Conservation (phyloP, 352 stramenopile genomes). For the Phytophthora ohioensis region DNA sequence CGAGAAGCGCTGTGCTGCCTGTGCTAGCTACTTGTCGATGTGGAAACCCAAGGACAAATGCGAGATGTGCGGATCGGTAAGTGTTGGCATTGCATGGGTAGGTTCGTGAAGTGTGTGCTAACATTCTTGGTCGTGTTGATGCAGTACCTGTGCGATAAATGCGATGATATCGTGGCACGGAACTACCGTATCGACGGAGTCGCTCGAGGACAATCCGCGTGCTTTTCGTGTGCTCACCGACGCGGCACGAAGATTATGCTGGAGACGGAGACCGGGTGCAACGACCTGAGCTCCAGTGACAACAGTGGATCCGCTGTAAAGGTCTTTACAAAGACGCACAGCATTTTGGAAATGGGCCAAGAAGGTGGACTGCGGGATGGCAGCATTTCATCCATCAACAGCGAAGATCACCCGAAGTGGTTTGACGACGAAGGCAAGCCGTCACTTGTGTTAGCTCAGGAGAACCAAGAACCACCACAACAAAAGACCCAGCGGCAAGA, state of each 20-base stretch:
- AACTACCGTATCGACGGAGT: constrained; percentile 67
- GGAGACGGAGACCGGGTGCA: constrained; percentile 4
- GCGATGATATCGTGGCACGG: constrained; percentile 60
- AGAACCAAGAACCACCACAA: constrained; percentile 4
- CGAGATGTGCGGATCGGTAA: constrained; percentile 68
- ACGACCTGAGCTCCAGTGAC: constrained; percentile 11
- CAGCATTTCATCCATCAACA: constrained; percentile 32
- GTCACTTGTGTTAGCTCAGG: constrained; percentile 13
- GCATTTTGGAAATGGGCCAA: constrained; percentile 14
- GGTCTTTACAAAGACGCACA: constrained; percentile 6
- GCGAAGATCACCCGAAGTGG: constrained; percentile 25
- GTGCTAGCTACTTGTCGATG: constrained; percentile 64
- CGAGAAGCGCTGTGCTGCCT: constrained; percentile 68
- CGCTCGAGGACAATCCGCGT: constrained; percentile 45
- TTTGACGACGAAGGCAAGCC: constrained; percentile 34
- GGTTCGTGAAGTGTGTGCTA: neutral
- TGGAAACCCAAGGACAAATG: constrained; percentile 70
- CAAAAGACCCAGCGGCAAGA: constrained; percentile 3
- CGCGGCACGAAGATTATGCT: constrained; percentile 39
- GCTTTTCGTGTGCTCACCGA: constrained; percentile 69
- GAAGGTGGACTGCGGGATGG: constrained; percentile 20
- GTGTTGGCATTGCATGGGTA: constrained; percentile 21
- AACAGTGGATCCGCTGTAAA: constrained; percentile 11
- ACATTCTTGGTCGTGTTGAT: constrained; percentile 10
- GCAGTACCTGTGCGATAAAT: constrained; percentile 81